These are phyloP conservation scores for Triticum timopheevii DNA, from an alignment of 176 grass and related monocot species.

Conservation along the genomic window DNA sequence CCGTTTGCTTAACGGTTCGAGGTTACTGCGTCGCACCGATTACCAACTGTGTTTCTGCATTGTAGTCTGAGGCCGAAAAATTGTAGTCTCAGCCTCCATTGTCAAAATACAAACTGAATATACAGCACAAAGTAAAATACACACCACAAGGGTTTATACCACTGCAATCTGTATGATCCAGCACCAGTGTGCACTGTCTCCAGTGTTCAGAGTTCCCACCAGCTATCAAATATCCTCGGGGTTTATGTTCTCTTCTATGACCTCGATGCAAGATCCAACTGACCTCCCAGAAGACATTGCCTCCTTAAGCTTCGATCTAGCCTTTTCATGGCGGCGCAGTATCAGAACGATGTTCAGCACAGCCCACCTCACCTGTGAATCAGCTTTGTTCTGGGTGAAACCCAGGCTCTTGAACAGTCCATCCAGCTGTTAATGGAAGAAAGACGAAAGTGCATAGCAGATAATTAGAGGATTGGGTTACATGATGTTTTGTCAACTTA, in stretches of 20 bases:
- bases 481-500: background rate
- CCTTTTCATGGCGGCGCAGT: conserved; percentile 42
- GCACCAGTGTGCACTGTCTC: background rate
- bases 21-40: background rate
- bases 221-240: conserved; percentile 32
- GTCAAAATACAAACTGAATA: background rate
- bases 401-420: conserved; percentile 40
- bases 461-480: background rate
- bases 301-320: conserved; percentile 41
- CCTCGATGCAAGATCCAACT: conserved; percentile 42
- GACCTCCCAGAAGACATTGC: conserved; percentile 44
- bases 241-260: conserved; percentile 46
- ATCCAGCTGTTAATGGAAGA: conserved; percentile 28
- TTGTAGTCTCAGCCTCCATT: background rate
- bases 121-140: background rate
- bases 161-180: background rate
- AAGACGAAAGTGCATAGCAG: background rate
- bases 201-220: background rate
- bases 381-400: conserved; percentile 49
- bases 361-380: conserved; percentile 54
- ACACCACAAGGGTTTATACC: background rate
- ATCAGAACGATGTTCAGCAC: conserved; percentile 42
- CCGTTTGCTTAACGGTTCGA: background rate
- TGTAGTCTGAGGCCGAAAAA: background rate
- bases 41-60: background rate